phyloP scores from a whole-genome alignment of 164 flowering plant species.

The Protea cynaroides region DNA sequence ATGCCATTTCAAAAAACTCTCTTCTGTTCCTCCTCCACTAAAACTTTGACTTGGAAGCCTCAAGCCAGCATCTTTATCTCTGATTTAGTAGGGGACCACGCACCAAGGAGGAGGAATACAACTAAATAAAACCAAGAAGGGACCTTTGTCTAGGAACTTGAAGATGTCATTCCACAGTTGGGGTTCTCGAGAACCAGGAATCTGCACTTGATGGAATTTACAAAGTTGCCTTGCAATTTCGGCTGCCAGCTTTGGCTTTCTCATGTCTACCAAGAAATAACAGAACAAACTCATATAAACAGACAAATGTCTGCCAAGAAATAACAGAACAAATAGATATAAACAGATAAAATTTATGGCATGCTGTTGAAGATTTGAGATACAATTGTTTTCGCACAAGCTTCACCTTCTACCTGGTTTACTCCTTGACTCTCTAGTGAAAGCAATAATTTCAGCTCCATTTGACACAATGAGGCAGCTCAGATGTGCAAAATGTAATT shows the following conservation, averaged over 20 bases:
- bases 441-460: neutral
- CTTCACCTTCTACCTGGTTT: neutral
- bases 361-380: neutral
- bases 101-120: too few species aligned
- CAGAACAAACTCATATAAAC: conserved; percentile 4
- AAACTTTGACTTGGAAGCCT: too few species aligned
- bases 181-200: conserved; percentile 89
- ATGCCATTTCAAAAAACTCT: too few species aligned
- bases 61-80: too few species aligned
- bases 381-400: neutral
- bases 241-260: conserved; percentile 69
- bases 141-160: conserved; percentile 78
- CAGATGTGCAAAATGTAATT: neutral
- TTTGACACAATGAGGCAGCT: neutral
- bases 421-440: neutral
- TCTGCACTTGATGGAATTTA: conserved; percentile 73
- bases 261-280: conserved; percentile 57
- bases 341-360: too few species aligned
- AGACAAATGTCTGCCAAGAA: too few species aligned
- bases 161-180: conserved; percentile 81
- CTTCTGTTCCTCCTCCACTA: too few species aligned
- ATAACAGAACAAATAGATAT: too few species aligned
- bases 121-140: conserved; percentile 1
- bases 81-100: too few species aligned
- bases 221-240: conserved; percentile 83